Percentiles rank a stretch among this genome's conserved stretches.
phyloP scores from a whole-genome alignment of 495 filamentous ascomycete species.

The Hypoxylon perforatum region DNA sequence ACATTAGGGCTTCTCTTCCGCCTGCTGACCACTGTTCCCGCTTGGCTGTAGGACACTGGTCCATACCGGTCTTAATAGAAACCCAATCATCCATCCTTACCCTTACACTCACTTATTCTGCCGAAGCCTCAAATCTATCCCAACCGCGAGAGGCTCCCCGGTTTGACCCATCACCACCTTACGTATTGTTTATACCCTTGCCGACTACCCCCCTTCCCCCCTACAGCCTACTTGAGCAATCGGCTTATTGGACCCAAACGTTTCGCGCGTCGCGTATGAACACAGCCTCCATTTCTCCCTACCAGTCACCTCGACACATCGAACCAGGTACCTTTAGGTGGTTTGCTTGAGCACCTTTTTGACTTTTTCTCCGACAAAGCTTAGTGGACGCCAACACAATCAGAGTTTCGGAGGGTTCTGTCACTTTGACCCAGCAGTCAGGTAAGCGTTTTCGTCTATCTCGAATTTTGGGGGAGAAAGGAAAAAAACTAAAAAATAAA shows the following conservation, averaged over 20 bases:
- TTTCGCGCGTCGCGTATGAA: conserved; percentile 41
- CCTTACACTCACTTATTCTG: conserved; percentile 22
- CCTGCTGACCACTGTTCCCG: conserved; percentile 13
- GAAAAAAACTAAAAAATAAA: conserved; percentile 23
- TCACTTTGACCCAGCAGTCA: conserved; percentile 12
- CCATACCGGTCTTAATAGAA: no score
- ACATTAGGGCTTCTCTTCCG: conserved; percentile 10
- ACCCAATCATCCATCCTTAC: conserved; percentile 19
- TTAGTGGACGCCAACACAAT: conserved; percentile 7
- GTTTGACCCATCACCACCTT: conserved; percentile 39
- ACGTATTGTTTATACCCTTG: conserved; percentile 33
- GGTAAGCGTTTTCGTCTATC: conserved; percentile 30
- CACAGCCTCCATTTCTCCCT: conserved; percentile 27
- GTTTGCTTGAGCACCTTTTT: neutral
- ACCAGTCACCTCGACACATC: neutral
- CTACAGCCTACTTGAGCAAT: conserved; percentile 19
- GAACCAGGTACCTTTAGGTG: conserved; percentile 2
- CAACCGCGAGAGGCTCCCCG: conserved; percentile 29
- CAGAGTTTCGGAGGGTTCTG: conserved; percentile 28
- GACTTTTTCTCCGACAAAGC: conserved; percentile 20
- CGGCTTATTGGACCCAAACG: conserved; percentile 32
- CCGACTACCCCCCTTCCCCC: conserved; percentile 13
- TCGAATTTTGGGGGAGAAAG: conserved; percentile 25
- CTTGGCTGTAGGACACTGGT: no score
- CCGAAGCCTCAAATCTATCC: conserved; percentile 14